Evolutionary conservation across 768 basidiomycete genomes (phyloP), one percentile per base, ranked within the genome.

Genomic region (Phanerochaete carnosa): DNA sequence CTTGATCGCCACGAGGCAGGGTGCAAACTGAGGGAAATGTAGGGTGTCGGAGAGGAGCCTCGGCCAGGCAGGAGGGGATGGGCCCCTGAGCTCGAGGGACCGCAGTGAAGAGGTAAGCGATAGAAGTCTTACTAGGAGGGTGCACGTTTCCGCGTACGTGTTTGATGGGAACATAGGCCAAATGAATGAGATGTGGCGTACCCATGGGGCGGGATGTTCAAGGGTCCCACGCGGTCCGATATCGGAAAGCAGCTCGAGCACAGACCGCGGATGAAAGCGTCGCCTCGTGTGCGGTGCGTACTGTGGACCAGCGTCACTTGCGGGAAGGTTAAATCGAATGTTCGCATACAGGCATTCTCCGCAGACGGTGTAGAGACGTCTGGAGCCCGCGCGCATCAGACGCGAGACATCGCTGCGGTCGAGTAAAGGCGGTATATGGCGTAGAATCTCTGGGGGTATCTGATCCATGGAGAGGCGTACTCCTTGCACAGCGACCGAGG

Each of bases 1-100:
- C 35, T 66, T 68, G n/a, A 71, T 53, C n/a, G 70, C 68, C 5
- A 58, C 37, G 5, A 71, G 62, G 30, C 57, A 53, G 19, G 68
- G 64, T 6, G 69, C 61, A 29, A 66, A 65, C 3, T 45, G 46
- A 3, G 33, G n/a, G 3, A 65, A 64, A 3, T 33, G 26, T 32
- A 55, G 59, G 11, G 53, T 39, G 19, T 11, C 26, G 25, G 22
- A 25, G n/a, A n/a, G 32, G 9, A 16, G 12, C 8, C 28, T 23
- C n/a, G 43, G n/a, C 53, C 59, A 32, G 33, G 59, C 59, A 9
- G 35, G 45, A 8, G 47, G 49, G 22, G 46, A 57, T 22, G 26
- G 59, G 12, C 37, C 45, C 9, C 22, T 29, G 39, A 57, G 22
- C 30, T 55, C 59, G 35, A 61, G 59, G n/a, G 59, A 60, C 9